Conservation (phyloP, 2,329 filamentous ascomycete genomes). For the Cladobotryum mycophilum region DNA sequence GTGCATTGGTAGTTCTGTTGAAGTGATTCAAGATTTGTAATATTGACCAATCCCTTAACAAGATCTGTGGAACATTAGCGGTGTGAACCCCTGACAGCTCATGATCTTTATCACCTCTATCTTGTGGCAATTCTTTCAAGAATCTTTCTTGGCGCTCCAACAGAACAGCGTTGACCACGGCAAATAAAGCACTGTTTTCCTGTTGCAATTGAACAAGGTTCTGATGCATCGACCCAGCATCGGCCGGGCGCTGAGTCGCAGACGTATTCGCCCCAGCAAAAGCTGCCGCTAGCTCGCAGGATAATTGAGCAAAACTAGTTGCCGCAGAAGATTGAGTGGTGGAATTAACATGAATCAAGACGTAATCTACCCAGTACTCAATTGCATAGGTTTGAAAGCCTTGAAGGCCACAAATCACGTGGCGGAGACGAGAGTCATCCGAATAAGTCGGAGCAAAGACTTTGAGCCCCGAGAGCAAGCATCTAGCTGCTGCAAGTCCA, state of each 20-base stretch:
- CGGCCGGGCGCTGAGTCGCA: too few species aligned
- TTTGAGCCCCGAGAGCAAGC: neutral
- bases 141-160: neutral
- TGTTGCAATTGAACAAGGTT: neutral
- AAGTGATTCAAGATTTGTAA: neutral
- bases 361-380: slow-evolving; percentile 8
- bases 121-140: neutral
- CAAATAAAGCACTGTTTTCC: neutral
- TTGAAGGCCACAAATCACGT: slow-evolving; percentile 3
- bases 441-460: neutral
- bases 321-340: neutral
- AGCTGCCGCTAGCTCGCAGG: neutral
- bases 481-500: slow-evolving; percentile 1
- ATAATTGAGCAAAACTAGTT: neutral
- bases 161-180: neutral
- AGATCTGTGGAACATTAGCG: neutral
- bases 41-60: neutral
- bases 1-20: slow-evolving; percentile 3
- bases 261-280: neutral
- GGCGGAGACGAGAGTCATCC: neutral
- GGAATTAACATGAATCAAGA: neutral
- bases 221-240: too few species aligned
- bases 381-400: slow-evolving; percentile 12
- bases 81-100: neutral
- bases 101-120: neutral